Base-by-base conservation (phyloP, 2,329 filamentous ascomycete species). In the Podosphaera xanthii region DNA sequence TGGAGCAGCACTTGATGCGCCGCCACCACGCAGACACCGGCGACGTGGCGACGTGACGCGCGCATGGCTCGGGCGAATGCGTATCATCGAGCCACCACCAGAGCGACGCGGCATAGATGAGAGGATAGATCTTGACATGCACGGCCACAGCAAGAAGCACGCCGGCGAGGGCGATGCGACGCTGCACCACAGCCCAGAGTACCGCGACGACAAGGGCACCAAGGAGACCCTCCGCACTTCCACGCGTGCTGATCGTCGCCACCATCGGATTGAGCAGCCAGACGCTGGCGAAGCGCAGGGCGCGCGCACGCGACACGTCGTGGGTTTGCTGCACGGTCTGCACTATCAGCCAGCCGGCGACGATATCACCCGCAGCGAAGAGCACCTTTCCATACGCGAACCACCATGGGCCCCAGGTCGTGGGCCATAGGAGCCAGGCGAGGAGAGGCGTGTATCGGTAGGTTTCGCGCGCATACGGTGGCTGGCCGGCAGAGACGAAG, bases 191-290 rank as follows among this genome's bases (percentile, higher is more conserved):
- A 0, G 90, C 86, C 86, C 87, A 97, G 9, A 98, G 72, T 42
- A 97, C 70, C 0, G 81, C 85, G 62, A 88, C 81, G 4, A 94
- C 87, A 69, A 96, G 76, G 0, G 91, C 87, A 14, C 87, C 89
- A 6, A 98, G 72, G 10, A 98, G 69, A 0, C 92, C 92, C 71
- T 98, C 92, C 0, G 89, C 92, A 72, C 90, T 96, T 12, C 92
- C 92, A 56, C 92, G 77, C 10, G 92, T 97, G 71, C 88, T 95
- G 67, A 98, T 98, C 44, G 89, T 88, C 0, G 92, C 92, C 8
- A 97, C 92, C 90, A 98, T 97, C 0, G 92, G 92, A 67, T 98
- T 98, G 68, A 96, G 77, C 61, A 97, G 73, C 92, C 92, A 98
- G 46, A 96, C 84, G 64, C 83, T 82, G 0, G 90, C 85, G 66